Evolutionary conservation across 345 rosid genomes (phyloP).

Genomic region (Aquilaria yunnanensis): DNA sequence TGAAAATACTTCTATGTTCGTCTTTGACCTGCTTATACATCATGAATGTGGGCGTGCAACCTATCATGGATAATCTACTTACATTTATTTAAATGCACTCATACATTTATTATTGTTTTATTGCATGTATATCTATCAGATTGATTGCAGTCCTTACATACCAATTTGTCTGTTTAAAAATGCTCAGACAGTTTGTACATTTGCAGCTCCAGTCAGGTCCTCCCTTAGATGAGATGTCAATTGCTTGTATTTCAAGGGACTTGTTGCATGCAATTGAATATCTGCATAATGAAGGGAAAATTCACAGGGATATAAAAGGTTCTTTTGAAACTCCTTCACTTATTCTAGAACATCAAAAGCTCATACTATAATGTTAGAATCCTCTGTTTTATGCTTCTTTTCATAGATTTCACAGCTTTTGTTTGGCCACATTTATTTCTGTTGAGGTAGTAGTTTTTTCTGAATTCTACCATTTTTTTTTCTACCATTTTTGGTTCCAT

Average conservation of each 20-base stretch:
- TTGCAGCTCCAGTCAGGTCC: constrained; percentile 90
- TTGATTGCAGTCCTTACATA: neutral
- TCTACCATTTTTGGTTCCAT: constrained; percentile 14
- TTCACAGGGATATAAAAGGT: constrained; percentile 99
- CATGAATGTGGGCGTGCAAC: too few species aligned
- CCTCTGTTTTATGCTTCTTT: too few species aligned
- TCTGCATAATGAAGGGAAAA: constrained; percentile 89
- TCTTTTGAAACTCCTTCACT: neutral
- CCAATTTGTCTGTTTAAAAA: constrained; percentile 6
- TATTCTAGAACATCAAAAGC: too few species aligned
- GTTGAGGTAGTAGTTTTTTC: neutral
- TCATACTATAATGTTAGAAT: too few species aligned
- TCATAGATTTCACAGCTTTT: too few species aligned
- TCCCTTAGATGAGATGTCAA: constrained; percentile 91
- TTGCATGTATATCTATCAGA: too few species aligned
- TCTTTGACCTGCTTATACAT: too few species aligned
- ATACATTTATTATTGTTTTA: too few species aligned
- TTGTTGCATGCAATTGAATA: constrained; percentile 97
- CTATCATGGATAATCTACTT: too few species aligned
- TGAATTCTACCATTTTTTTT: neutral
- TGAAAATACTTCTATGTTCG: too few species aligned
- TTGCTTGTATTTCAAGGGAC: constrained; percentile 86
- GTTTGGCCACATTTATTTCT: neutral
- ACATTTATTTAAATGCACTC: too few species aligned
- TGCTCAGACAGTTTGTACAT: constrained; percentile 18